Evolutionary conservation across 768 basidiomycete genomes (phyloP).

Genomic region (Mycena latifolia): DNA sequence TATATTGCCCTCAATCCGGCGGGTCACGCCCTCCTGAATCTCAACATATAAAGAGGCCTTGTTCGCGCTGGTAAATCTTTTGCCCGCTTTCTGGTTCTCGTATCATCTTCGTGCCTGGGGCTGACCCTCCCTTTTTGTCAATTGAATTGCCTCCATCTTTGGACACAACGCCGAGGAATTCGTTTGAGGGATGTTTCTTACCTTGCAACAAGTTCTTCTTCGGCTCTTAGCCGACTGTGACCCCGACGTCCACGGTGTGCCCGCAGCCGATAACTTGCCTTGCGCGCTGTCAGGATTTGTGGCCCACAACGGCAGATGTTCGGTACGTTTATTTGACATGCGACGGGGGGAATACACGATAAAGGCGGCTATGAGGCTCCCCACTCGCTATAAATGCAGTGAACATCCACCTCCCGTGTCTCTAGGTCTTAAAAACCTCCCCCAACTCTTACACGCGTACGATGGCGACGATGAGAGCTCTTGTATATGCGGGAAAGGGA

Average conservation of each 20-base stretch:
- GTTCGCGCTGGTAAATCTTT: no score
- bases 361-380: constrained; percentile 1
- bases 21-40: no score
- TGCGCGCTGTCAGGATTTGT: constrained; percentile 14
- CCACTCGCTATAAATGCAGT: constrained; percentile 1
- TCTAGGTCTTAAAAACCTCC: neutral
- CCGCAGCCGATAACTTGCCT: constrained; percentile 11
- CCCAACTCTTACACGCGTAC: neutral
- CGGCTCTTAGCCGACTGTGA: no score
- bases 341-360: constrained; percentile 13
- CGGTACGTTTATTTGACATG: neutral
- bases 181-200: no score
- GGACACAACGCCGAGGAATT: no score
- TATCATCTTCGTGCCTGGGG: no score
- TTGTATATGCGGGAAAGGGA: constrained; percentile 25
- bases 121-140: no score
- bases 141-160: no score
- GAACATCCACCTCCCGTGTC: neutral
- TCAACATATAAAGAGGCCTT: no score
- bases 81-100: no score
- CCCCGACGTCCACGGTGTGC: neutral
- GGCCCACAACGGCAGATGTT: constrained; percentile 12
- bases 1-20: no score
- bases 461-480: constrained; percentile 32
- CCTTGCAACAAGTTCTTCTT: no score